phyloP scores from a whole-genome alignment of 768 basidiomycete genomes.

The Rhodotorula babjevae region DNA sequence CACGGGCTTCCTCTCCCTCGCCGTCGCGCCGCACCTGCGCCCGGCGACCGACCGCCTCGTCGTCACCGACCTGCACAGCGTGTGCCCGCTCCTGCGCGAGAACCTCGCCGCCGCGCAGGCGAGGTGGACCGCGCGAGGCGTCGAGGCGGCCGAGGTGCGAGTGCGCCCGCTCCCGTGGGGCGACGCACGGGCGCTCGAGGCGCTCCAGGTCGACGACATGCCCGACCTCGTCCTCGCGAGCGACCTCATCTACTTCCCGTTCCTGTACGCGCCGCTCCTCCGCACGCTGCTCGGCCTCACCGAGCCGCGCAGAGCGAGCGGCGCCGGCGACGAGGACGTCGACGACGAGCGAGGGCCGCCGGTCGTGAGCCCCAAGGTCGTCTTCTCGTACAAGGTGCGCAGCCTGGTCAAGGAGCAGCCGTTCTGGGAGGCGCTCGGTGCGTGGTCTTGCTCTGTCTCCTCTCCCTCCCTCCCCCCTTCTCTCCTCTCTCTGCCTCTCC shows the following conservation, averaged over 20 bases:
- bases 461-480: slow-evolving; percentile 53
- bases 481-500: slow-evolving; percentile 45
- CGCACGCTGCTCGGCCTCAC: slow-evolving; percentile 70
- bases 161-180: slow-evolving; percentile 73
- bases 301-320: slow-evolving; percentile 46
- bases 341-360: no score
- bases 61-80: slow-evolving; percentile 71
- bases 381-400: slow-evolving; percentile 58
- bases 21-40: slow-evolving; percentile 45
- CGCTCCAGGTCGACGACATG: slow-evolving; percentile 51
- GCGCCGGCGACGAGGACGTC: no score
- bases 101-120: slow-evolving; percentile 45
- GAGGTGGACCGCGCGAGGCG: slow-evolving; percentile 10
- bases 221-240: slow-evolving; percentile 22
- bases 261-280: slow-evolving; percentile 70
- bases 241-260: slow-evolving; percentile 76
- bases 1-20: slow-evolving; percentile 59
- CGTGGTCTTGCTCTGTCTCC: slow-evolving; percentile 58
- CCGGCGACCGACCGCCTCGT: slow-evolving; percentile 41
- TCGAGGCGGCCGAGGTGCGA: slow-evolving; percentile 41
- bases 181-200: slow-evolving; percentile 50
- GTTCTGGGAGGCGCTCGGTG: slow-evolving; percentile 75
- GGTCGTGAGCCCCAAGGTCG: slow-evolving; percentile 10
- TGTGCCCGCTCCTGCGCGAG: slow-evolving; percentile 54
- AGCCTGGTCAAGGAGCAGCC: slow-evolving; percentile 65